phyloP scores from a whole-genome alignment of 129 eudicot genomes.

The Flaveria sonorensis region DNA sequence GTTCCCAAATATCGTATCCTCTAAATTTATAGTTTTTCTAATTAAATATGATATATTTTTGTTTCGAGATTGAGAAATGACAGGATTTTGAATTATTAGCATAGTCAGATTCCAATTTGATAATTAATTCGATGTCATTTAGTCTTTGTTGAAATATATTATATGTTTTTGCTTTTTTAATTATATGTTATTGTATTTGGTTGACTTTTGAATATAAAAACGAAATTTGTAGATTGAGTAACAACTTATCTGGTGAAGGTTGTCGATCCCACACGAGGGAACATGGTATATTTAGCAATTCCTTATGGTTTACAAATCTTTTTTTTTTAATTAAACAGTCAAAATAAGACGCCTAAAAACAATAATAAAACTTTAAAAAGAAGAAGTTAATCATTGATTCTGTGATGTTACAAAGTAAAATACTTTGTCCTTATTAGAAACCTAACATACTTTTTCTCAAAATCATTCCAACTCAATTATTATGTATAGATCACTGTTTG shows the following conservation, averaged over 20 bases:
- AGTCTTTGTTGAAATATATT: slow-evolving; percentile 20
- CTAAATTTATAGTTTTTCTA: no score
- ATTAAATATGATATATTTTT: not conserved
- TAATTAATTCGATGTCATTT: slow-evolving; percentile 8
- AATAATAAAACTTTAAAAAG: not conserved
- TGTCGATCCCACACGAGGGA: slow-evolving; percentile 19
- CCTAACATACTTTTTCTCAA: no score
- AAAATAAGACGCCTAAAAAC: not conserved
- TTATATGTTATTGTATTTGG: not conserved
- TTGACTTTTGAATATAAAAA: slow-evolving; percentile 27
- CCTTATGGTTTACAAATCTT: not conserved
- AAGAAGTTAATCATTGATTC: not conserved
- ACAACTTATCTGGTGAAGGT: slow-evolving; percentile 15
- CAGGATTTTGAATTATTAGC: slow-evolving; percentile 30
- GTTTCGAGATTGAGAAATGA: slow-evolving; percentile 33
- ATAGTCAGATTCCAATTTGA: slow-evolving; percentile 15
- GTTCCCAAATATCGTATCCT: no score
- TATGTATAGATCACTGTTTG: no score
- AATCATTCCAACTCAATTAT: no score
- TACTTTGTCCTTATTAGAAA: no score
- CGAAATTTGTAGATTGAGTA: not conserved
- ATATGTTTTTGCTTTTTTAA: not conserved
- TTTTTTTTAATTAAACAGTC: not conserved
- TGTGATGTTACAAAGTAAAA: not conserved
- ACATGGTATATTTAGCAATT: slow-evolving; percentile 1